phyloP scores from a whole-genome alignment of 176 grass and related monocot genomes.

The Poa pratensis region DNA sequence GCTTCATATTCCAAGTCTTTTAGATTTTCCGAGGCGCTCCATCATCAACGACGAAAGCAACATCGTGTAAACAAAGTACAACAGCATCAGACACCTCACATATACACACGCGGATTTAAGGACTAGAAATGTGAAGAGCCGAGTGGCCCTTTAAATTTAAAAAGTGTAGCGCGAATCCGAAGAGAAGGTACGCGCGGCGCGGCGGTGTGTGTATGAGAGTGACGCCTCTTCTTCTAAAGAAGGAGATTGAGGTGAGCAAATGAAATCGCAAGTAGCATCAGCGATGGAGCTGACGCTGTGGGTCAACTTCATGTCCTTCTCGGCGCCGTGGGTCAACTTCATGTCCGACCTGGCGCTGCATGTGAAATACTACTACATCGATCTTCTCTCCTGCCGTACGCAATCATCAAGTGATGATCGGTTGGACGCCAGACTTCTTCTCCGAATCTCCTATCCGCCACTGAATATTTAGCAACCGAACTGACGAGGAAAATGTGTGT shows the following conservation, averaged over 20 bases:
- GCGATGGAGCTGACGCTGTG: constrained; percentile 34
- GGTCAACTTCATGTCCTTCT: constrained; percentile 22
- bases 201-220: background rate
- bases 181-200: background rate
- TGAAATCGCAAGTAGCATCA: constrained; percentile 35
- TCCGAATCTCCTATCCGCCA: background rate
- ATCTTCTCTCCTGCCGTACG: background rate
- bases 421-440: background rate
- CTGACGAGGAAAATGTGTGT: constrained; percentile 25
- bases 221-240: constrained; percentile 33
- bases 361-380: background rate
- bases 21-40: background rate
- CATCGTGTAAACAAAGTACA: background rate
- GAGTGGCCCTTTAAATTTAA: background rate
- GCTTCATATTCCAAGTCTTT: constrained; percentile 24
- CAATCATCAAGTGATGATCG: background rate
- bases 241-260: constrained; percentile 25
- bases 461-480: constrained; percentile 1
- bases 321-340: constrained; percentile 29
- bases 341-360: constrained; percentile 37
- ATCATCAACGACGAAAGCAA: constrained; percentile 32
- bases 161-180: background rate
- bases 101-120: background rate
- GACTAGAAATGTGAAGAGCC: background rate
- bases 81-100: background rate